Base-by-base conservation (phyloP, 371 early-diverging fungal species). In the Phascolomyces articulosus region DNA sequence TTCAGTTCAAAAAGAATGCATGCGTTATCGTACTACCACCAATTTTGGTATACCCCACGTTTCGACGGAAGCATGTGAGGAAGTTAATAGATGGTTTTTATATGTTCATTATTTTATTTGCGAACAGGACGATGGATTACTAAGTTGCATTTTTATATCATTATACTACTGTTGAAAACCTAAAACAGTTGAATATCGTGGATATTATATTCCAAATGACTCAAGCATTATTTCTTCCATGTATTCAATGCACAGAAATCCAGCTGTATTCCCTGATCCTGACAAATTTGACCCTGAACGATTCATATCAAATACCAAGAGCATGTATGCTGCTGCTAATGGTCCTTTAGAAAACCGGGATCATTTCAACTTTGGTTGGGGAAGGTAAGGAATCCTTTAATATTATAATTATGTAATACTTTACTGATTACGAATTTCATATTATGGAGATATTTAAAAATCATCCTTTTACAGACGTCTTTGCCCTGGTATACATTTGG, bases 311-410 rank as follows among this genome's bases (percentile, higher is more conserved):
- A 57, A 63, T 13, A 67, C 56, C 34, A 58, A 40, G 29, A 51
- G 56, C 24, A 64, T 64, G 66, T 31, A 56, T 40, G 64, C 67
- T 29, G 21, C 60, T 23, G 61, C 62, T 18, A 60, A 64, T 44
- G 71, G 67, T n/a, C 26, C 40, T 8, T 23, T 56, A 34, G 56
- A 62, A 29, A 34, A 61, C 28, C 58, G 71, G 10, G 67, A 66
- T 24, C 66, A 67, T 47, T 66, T 38, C 26, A 64, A 60, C 18
- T 71, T 71, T 64, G 71, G 71, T 7, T 66, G 66, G 66, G 66
- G 66, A 31, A 40, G 66, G 60, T 59, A 47, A n/a, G n/a, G n/a
- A n/a, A n/a, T n/a, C n/a, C n/a, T n/a, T n/a, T n/a, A n/a, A n/a
- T n/a, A n/a, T n/a, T n/a, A n/a, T n/a, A n/a, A n/a, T n/a, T n/a